Evolutionary conservation across 495 filamentous ascomycete genomes (phyloP).

Genomic region (Bathelium albidoporum): DNA sequence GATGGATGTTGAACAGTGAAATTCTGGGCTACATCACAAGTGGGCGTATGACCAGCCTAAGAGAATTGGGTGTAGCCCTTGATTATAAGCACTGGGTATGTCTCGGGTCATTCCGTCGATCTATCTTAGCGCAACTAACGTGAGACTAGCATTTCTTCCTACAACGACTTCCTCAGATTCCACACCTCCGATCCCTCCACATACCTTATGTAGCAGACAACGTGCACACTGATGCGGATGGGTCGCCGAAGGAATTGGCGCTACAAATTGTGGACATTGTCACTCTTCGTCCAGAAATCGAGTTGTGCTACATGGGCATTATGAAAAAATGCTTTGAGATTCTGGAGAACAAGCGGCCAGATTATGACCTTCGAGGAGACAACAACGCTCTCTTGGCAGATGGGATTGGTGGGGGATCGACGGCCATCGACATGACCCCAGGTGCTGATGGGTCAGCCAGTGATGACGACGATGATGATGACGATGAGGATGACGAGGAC

Average conservation of each 20-base stretch:
- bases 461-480: conserved; percentile 32
- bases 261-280: conserved; percentile 78
- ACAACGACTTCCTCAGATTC: conserved; percentile 64
- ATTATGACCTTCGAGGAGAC: conserved; percentile 32
- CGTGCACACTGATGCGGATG: conserved; percentile 38
- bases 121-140: conserved; percentile 25
- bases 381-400: conserved; percentile 9
- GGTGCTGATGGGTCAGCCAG: conserved; percentile 19
- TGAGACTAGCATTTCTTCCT: conserved; percentile 70
- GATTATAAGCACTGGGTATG: conserved; percentile 83
- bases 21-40: conserved; percentile 70
- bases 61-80: conserved; percentile 66
- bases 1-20: conserved; percentile 71
- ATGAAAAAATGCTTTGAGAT: conserved; percentile 80
- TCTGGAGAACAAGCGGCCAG: conserved; percentile 49
- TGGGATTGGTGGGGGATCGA: neutral
- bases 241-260: conserved; percentile 64
- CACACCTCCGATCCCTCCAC: conserved; percentile 67
- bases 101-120: neutral
- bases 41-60: conserved; percentile 66
- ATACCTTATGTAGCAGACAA: conserved; percentile 63
- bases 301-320: conserved; percentile 76
- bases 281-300: conserved; percentile 73
- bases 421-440: neutral
- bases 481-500: conserved; percentile 33